Evolutionary conservation across 140 eudicot genomes (phyloP).

Genomic region (Erigeron philadelphicus): DNA sequence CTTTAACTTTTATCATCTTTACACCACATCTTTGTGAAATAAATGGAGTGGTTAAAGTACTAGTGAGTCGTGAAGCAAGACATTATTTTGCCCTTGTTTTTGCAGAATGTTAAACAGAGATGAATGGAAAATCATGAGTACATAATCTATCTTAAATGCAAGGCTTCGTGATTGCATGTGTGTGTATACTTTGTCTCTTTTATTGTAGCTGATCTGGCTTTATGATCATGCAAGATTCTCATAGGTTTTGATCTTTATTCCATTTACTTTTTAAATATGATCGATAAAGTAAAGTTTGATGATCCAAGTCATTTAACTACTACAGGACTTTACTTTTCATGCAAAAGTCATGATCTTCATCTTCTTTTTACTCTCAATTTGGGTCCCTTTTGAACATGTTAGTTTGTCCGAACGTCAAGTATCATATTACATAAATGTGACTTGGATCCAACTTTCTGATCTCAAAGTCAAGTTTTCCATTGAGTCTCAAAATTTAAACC

Average conservation of each 20-base stretch:
- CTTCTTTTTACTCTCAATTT: conserved; percentile 23
- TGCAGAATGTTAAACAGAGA: neutral
- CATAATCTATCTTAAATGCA: neutral
- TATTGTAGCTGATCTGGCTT: conserved; percentile 25
- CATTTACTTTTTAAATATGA: conserved; percentile 21
- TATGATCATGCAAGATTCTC: conserved; percentile 55
- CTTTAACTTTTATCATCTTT: conserved; percentile 34
- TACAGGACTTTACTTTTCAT: conserved; percentile 31
- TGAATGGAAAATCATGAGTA: neutral
- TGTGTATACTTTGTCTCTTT: conserved; percentile 25
- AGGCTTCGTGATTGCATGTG: neutral
- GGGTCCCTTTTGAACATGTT: conserved; percentile 30
- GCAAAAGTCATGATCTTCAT: conserved; percentile 30
- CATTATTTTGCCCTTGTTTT: neutral
- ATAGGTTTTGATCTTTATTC: conserved; percentile 34
- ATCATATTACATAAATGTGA: conserved; percentile 17
- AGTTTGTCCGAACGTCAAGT: conserved; percentile 19
- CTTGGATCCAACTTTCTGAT: conserved; percentile 27
- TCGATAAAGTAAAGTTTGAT: conserved; percentile 29
- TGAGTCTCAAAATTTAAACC: neutral
- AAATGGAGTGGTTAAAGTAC: conserved; percentile 16
- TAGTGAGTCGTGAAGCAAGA: neutral
- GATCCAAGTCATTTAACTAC: conserved; percentile 47
- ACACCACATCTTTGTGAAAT: conserved; percentile 15
- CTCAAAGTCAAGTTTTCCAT: neutral